Evolutionary conservation across 257 asterid species (phyloP).

Genomic region (Solanum tarijense): DNA sequence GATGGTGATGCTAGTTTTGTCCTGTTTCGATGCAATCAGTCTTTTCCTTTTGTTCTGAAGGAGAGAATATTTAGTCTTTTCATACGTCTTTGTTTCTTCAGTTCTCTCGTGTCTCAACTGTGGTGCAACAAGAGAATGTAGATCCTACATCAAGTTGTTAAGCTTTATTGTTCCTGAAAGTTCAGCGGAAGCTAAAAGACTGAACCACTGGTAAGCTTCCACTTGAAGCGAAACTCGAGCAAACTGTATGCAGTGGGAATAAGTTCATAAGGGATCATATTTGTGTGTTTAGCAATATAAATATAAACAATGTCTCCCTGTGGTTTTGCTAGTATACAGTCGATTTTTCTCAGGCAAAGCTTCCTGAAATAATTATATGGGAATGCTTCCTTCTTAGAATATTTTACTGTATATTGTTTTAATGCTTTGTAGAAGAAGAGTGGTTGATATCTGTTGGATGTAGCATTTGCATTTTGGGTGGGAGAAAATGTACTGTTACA

Average conservation of each 20-base stretch:
- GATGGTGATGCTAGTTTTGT: neutral
- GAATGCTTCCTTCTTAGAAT: neutral
- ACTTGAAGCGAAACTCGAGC: neutral
- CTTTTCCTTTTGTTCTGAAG: neutral
- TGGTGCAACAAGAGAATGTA: neutral
- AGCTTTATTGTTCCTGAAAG: neutral
- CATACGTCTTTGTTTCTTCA: neutral
- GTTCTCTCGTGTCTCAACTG: neutral
- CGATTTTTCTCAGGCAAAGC: neutral
- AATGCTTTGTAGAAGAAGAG: neutral
- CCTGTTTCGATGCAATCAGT: neutral
- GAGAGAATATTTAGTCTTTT: neutral
- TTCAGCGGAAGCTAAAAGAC: neutral
- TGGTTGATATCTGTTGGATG: neutral
- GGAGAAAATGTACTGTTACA: neutral
- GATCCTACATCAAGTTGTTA: neutral
- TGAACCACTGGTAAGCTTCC: neutral
- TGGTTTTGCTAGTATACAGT: neutral
- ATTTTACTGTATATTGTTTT: neutral
- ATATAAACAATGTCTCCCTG: neutral
- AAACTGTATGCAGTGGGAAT: neutral
- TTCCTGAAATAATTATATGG: neutral
- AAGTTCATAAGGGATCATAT: neutral
- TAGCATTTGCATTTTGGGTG: neutral
- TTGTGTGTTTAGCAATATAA: neutral